Evolutionary conservation across 2,329 filamentous ascomycete species (phyloP).

Genomic region (Tothia fuscella): DNA sequence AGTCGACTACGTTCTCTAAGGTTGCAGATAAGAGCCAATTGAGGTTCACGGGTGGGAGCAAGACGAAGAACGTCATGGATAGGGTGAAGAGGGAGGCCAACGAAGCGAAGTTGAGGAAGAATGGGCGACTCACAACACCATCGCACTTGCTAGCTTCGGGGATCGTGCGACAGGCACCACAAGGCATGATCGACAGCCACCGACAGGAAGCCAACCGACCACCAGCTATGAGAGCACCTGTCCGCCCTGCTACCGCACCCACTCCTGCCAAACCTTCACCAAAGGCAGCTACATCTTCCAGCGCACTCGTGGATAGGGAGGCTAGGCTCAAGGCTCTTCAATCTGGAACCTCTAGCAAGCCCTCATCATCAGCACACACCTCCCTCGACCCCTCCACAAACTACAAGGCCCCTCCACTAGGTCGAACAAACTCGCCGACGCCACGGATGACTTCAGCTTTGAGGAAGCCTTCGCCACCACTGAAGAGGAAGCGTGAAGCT

Average conservation of each 20-base stretch:
- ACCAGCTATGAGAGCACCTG: not conserved
- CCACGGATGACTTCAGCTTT: not conserved
- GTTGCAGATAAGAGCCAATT: constrained; percentile 5
- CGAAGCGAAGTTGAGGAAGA: constrained; percentile 1
- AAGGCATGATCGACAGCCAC: not conserved
- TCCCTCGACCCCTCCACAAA: not conserved
- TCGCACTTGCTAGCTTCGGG: not conserved
- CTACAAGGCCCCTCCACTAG: not conserved
- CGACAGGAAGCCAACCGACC: not conserved
- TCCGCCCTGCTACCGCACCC: not conserved
- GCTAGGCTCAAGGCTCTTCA: not conserved
- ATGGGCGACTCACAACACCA: not conserved
- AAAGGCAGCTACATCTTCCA: not conserved
- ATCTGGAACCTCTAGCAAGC: not conserved
- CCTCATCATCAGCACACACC: not conserved
- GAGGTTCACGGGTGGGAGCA: constrained; percentile 7
- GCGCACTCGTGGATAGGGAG: constrained; percentile 1
- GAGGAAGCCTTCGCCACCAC: not conserved
- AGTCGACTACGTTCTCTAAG: constrained; percentile 2
- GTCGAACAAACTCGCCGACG: not conserved
- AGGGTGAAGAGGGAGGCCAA: not conserved
- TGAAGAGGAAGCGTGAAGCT: constrained; percentile 7
- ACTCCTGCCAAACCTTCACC: not conserved
- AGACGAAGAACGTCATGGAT: constrained; percentile 6
- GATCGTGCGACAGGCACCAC: not conserved